Evolutionary conservation across 1,284 basidiomycete genomes (phyloP).

Genomic region (Peniophora sp.): DNA sequence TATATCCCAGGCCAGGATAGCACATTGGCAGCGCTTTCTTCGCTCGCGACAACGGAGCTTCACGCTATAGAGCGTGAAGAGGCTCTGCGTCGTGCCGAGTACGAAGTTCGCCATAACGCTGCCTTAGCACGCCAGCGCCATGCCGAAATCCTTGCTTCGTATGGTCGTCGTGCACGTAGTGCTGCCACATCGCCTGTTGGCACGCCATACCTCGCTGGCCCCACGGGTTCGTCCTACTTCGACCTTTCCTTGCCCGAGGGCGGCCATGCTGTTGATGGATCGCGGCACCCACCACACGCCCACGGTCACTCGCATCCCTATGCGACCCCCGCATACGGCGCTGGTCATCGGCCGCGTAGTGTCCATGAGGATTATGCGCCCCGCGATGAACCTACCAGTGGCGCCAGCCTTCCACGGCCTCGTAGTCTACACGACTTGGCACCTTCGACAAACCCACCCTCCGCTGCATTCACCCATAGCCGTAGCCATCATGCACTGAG

Average conservation of each 20-base stretch:
- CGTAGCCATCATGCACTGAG: too few species aligned
- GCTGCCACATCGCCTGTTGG: constrained; percentile 65
- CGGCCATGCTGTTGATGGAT: constrained; percentile 31
- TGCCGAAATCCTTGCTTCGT: constrained; percentile 45
- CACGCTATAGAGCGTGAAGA: constrained; percentile 82
- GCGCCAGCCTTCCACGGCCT: constrained; percentile 5
- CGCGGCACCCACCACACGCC: constrained; percentile 16
- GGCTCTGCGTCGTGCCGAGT: constrained; percentile 76
- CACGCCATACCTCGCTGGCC: constrained; percentile 32
- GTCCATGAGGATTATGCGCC: constrained; percentile 11
- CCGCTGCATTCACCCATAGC: not conserved
- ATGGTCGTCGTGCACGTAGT: constrained; percentile 38
- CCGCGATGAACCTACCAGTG: constrained; percentile 13
- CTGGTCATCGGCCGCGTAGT: constrained; percentile 15
- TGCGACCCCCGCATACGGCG: constrained; percentile 14
- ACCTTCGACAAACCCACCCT: not conserved
- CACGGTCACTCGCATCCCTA: constrained; percentile 33
- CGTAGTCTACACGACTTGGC: constrained; percentile 42
- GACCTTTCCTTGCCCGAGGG: constrained; percentile 22
- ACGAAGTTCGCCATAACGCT: constrained; percentile 74
- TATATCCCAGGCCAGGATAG: not conserved
- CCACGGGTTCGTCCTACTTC: constrained; percentile 26
- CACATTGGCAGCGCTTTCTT: constrained; percentile 61
- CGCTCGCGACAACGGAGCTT: constrained; percentile 80
- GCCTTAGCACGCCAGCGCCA: constrained; percentile 64